phyloP scores from a whole-genome alignment of 306 rosid genomes.

The Aeschynomene evenia region DNA sequence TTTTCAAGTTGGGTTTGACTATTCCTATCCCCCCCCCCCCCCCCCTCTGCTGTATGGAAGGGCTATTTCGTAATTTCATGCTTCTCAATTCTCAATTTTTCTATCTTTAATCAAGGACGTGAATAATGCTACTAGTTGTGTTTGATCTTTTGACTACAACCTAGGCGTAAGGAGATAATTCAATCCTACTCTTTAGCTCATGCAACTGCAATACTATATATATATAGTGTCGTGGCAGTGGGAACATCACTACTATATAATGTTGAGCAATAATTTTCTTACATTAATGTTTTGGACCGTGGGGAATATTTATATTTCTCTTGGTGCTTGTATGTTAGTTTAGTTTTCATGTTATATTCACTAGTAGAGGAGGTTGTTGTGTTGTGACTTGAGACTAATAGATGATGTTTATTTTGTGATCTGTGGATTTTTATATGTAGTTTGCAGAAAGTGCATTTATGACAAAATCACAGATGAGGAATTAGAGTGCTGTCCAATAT shows the following conservation, averaged over 20 bases:
- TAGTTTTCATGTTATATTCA: not conserved
- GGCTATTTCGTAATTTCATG: conserved; percentile 38
- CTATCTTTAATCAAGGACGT: not conserved
- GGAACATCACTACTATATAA: not conserved
- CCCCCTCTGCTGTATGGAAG: not conserved
- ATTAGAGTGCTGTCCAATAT: conserved; percentile 76
- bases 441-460: conserved; percentile 96
- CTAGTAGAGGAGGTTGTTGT: too few species aligned
- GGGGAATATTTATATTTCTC: conserved; percentile 5
- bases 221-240: not conserved
- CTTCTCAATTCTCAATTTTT: conserved; percentile 12
- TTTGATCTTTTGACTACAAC: conserved; percentile 41
- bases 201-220: conserved; percentile 40
- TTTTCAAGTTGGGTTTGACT: conserved; percentile 38
- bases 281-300: conserved; percentile 13
- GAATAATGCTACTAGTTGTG: conserved; percentile 33
- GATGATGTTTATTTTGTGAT: not conserved
- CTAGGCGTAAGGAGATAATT: conserved; percentile 6
- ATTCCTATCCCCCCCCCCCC: too few species aligned
- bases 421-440: conserved; percentile 45
- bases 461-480: conserved; percentile 78
- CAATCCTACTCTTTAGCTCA: conserved; percentile 7
- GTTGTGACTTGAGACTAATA: not conserved
- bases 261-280: conserved; percentile 20
- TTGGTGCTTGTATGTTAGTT: conserved; percentile 11